Percentiles rank a stretch among this genome's conserved stretches.
Evolutionary conservation across 805 yeast genomes (phyloP).

Genomic region (Priceomyces castillae): DNA sequence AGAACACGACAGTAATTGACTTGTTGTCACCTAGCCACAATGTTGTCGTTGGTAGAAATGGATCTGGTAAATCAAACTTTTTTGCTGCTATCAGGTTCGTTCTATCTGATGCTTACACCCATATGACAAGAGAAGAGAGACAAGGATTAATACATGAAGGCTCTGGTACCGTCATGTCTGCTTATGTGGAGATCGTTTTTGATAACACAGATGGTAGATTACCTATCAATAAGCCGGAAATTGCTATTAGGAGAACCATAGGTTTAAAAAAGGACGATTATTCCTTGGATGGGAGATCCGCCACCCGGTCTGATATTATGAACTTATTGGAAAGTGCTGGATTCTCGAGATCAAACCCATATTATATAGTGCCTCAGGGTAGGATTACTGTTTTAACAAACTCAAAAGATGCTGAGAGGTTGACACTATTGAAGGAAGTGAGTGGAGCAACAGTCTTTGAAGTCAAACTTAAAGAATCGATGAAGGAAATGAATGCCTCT

Average conservation of each 20-base stretch:
- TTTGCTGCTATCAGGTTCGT: conserved; percentile 95
- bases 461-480: conserved; percentile 70
- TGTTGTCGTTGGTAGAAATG: conserved; percentile 84
- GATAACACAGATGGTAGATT: conserved; percentile 78
- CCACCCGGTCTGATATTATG: conserved; percentile 77
- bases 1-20: conserved; percentile 75
- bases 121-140: conserved; percentile 80
- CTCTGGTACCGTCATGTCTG: conserved; percentile 84
- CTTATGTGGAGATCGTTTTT: conserved; percentile 86
- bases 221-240: conserved; percentile 65
- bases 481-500: conserved; percentile 74
- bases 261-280: conserved; percentile 94
- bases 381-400: conserved; percentile 83
- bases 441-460: conserved; percentile 96
- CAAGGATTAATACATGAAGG: conserved; percentile 89
- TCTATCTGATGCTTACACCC: conserved; percentile 82
- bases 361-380: conserved; percentile 97
- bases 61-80: conserved; percentile 95
- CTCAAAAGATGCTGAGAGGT: conserved; percentile 81
- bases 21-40: conserved; percentile 77
- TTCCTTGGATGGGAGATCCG: conserved; percentile 74
- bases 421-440: conserved; percentile 79
- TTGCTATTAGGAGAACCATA: conserved; percentile 79
- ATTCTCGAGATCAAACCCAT: conserved; percentile 84
- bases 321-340: conserved; percentile 89